Evolutionary conservation across 1,139 yeast genomes (phyloP).

Genomic region (Pichia sp.): DNA sequence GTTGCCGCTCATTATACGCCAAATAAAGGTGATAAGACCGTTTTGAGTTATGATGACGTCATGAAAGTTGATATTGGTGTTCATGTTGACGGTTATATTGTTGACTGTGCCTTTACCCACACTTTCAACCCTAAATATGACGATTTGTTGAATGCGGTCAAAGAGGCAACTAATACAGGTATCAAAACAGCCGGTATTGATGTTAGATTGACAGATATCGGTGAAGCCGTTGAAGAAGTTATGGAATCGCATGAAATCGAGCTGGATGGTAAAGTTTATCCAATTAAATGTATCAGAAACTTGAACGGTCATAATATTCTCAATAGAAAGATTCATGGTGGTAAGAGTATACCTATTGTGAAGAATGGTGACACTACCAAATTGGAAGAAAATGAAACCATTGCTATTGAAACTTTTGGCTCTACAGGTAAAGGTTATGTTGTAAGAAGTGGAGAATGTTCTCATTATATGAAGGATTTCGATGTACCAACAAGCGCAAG

Average conservation of each 20-base stretch:
- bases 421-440: conserved; percentile 94
- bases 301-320: conserved; percentile 91
- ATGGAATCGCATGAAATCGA: conserved; percentile 97
- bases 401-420: conserved; percentile 97
- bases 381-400: conserved; percentile 98
- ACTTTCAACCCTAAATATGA: conserved; percentile 84
- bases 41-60: conserved; percentile 77
- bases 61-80: conserved; percentile 98
- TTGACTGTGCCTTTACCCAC: conserved; percentile 93
- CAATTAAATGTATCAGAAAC: conserved; percentile 83
- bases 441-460: conserved; percentile 79
- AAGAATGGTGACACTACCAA: conserved; percentile 88
- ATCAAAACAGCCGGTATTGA: conserved; percentile 91
- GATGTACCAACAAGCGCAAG: conserved; percentile 42
- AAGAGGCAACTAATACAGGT: conserved; percentile 92
- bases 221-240: conserved; percentile 91
- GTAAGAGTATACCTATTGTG: conserved; percentile 93
- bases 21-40: conserved; percentile 84
- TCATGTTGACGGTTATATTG: conserved; percentile 90
- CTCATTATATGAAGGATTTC: conserved; percentile 80
- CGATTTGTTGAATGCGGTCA: conserved; percentile 70
- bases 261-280: conserved; percentile 75
- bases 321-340: conserved; percentile 81
- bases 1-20: conserved; percentile 99
- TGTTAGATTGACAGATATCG: conserved; percentile 89